Evolutionary conservation across 495 filamentous ascomycete species (phyloP), one percentile per base, ranked within the genome.

Genomic region (Penicillium lagena): DNA sequence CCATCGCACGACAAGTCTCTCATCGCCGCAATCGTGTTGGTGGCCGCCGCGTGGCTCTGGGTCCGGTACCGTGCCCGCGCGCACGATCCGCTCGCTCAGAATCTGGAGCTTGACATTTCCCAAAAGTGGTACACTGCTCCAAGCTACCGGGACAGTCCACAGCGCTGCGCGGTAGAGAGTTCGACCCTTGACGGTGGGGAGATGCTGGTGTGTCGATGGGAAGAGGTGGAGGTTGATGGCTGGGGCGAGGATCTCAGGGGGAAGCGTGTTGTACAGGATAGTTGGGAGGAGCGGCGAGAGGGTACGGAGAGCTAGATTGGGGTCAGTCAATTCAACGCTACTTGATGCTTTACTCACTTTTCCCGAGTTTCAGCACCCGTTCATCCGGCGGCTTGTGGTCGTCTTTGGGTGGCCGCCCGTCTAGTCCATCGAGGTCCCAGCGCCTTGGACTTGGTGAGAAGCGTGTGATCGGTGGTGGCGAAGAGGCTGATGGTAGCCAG

Each of bases 141-240:
- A 98, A 12, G 90, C 94, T 17, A 98, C 80, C 0, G 93, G 93
- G 1, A 89, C 83, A 2, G 93, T 95, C 90, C 90, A 96, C 12
- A 98, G 72, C 2, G 93, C 93, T 13, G 93, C 90, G 35, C 84
- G 84, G 62, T 98, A 98, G 29, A 87, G 82, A 11, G 96, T 86
- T 29, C 88, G 80, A 35, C 93, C 93, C 7, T 87, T 83, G 39
- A 96, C 94, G 8, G 81, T 86, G 38, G 93, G 93, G 10, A 98
- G 87, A 59, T 96, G 87, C 2, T 90, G 94, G 57, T 98, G 94
- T 0, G 93, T 96, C 2, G 89, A 90, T 27, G 93, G 93, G 69
- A 98, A 98, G 44, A 97, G 86, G 64, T 95, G 86, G 27, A 98
- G 81, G n/a, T 82, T 84, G 50, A 97, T 93, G 57, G 81, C 79